Percentiles rank a stretch among this genome's conserved stretches.
Evolutionary conservation across 2,329 filamentous ascomycete species (phyloP).

Genomic region (Sarocladium kiliense): DNA sequence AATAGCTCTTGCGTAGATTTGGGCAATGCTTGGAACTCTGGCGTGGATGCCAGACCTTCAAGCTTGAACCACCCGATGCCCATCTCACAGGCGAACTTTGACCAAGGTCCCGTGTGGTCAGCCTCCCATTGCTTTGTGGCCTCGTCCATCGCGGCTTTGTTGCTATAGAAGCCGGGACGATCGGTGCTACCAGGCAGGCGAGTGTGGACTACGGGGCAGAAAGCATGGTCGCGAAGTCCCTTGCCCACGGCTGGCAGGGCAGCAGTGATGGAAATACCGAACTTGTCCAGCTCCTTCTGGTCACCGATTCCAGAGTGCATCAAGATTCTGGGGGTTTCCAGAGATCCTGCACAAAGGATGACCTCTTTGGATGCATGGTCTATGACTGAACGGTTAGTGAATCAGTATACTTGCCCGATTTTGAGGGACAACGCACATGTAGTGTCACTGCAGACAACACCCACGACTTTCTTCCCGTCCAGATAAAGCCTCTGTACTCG

Average conservation of each 20-base stretch:
- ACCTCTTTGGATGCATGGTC: slow-evolving; percentile 34
- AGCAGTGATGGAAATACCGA: slow-evolving; percentile 39
- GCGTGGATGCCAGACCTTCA: slow-evolving; percentile 28
- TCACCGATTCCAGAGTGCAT: slow-evolving; percentile 26
- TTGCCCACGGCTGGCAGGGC: slow-evolving; percentile 48
- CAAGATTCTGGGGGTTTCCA: slow-evolving; percentile 37
- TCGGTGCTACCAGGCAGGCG: slow-evolving; percentile 35
- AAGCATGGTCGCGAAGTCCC: slow-evolving; percentile 52
- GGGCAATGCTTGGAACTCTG: slow-evolving; percentile 47
- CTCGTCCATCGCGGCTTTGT: slow-evolving; percentile 33
- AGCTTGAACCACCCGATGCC: slow-evolving; percentile 41
- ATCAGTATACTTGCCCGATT: no score
- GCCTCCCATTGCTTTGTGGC: slow-evolving; percentile 43
- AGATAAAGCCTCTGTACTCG: slow-evolving; percentile 43
- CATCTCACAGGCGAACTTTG: slow-evolving; percentile 31
- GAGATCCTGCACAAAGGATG: slow-evolving; percentile 35
- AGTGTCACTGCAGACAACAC: slow-evolving; percentile 36
- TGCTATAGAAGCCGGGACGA: slow-evolving; percentile 39
- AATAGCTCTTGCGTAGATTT: slow-evolving; percentile 37
- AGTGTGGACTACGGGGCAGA: slow-evolving; percentile 30
- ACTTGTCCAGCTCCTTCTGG: slow-evolving; percentile 34
- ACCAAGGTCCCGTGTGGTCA: slow-evolving; percentile 34
- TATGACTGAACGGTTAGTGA: no score
- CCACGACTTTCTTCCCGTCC: slow-evolving; percentile 37
- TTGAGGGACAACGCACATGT: slow-evolving; percentile 29